Conservation (phyloP, 768 basidiomycete species). For the Melanogaster broomeanus region DNA sequence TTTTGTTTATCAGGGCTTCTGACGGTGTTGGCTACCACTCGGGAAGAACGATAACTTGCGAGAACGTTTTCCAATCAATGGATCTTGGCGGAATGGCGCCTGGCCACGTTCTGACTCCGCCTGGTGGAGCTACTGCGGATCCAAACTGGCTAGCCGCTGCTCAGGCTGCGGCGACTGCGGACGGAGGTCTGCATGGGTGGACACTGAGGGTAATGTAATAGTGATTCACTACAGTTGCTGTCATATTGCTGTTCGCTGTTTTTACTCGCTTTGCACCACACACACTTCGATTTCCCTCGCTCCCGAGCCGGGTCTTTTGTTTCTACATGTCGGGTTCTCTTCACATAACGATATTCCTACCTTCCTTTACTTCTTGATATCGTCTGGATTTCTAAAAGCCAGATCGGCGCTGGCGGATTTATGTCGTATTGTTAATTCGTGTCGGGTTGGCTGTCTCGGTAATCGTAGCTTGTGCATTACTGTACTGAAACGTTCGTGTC, state of each 20-base stretch:
- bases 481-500: conserved; percentile 28
- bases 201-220: conserved; percentile 74
- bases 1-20: conserved; percentile 77
- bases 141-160: conserved; percentile 75
- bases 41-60: conserved; percentile 79
- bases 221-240: conserved; percentile 15
- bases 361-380: conserved; percentile 1
- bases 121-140: conserved; percentile 49
- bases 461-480: conserved; percentile 8
- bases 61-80: conserved; percentile 74
- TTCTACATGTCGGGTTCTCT: neutral
- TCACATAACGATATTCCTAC: conserved; percentile 10
- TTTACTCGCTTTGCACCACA: conserved; percentile 28
- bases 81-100: conserved; percentile 54
- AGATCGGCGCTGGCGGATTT: conserved; percentile 15
- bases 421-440: conserved; percentile 26
- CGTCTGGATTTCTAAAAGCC: conserved; percentile 12
- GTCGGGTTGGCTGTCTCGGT: conserved; percentile 11
- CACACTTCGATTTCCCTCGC: conserved; percentile 22
- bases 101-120: conserved; percentile 46
- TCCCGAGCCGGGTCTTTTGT: conserved; percentile 8
- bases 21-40: conserved; percentile 93
- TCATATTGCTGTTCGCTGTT: conserved; percentile 24
- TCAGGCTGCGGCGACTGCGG: conserved; percentile 64
- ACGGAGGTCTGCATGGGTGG: conserved; percentile 75